Percentiles rank a stretch among this genome's conserved stretches.
Conservation (phyloP, 1,284 basidiomycete genomes). For the Singerocomus inundabilis region DNA sequence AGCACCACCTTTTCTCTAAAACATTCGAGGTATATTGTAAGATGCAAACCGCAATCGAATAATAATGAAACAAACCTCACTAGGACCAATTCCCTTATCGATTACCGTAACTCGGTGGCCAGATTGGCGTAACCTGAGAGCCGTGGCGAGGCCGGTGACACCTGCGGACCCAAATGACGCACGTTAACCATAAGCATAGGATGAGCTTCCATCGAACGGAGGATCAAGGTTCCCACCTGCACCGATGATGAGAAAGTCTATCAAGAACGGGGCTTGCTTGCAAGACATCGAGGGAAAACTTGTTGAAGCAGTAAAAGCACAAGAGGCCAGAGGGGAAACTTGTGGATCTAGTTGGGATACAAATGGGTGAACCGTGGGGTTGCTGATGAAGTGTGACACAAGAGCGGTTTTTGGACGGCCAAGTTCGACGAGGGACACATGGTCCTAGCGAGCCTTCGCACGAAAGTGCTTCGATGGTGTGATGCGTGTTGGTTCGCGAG, state of each 20-base stretch:
- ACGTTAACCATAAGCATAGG: background rate
- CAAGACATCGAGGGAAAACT: slow-evolving; percentile 15
- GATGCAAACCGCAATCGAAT: background rate
- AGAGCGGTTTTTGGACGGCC: slow-evolving; percentile 24
- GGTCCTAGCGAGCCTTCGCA: slow-evolving; percentile 24
- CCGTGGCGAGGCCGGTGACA: slow-evolving; percentile 49
- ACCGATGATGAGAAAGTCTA: slow-evolving; percentile 50
- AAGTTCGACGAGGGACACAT: slow-evolving; percentile 3
- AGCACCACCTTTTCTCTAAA: slow-evolving; percentile 40
- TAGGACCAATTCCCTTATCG: slow-evolving; percentile 37
- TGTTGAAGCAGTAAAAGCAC: background rate
- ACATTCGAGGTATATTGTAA: background rate
- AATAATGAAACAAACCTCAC: slow-evolving; percentile 14
- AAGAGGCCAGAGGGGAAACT: background rate
- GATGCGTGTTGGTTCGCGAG: background rate
- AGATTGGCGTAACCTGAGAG: slow-evolving; percentile 44
- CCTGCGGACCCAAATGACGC: slow-evolving; percentile 28
- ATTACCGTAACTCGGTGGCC: slow-evolving; percentile 53
- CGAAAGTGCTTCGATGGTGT: slow-evolving; percentile 12
- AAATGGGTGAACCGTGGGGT: background rate
- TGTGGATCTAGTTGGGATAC: background rate
- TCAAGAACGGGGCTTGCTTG: slow-evolving; percentile 31
- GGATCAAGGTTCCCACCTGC: slow-evolving; percentile 35
- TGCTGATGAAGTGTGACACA: background rate
- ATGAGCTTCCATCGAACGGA: background rate